A percentile compares a stretch with the other conserved stretches of the same genome.
These are phyloP conservation scores for Mycena floridula DNA, from an alignment of 768 basidiomycete genomes.

Conservation along the genomic window DNA sequence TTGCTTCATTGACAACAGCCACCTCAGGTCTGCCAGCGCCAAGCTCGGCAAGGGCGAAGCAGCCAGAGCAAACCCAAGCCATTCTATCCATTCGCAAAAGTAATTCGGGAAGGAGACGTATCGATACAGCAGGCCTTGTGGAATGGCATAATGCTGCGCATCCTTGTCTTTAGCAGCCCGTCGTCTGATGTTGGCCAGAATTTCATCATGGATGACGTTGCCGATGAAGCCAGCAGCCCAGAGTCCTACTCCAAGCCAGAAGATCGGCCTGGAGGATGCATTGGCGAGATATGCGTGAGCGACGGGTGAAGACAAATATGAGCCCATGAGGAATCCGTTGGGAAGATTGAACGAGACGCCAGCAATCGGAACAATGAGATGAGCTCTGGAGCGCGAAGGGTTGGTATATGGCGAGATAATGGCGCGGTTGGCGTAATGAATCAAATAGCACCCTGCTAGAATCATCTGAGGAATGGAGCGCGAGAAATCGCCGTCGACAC, in stretches of 20 bases:
- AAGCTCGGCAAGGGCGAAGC: conserved; percentile 39
- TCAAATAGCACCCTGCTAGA: conserved; percentile 37
- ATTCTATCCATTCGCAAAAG: conserved; percentile 93
- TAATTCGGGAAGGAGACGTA: conserved; percentile 92
- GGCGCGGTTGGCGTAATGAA: conserved; percentile 64
- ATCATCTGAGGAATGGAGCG: conserved; percentile 27
- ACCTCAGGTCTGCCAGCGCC: conserved; percentile 12
- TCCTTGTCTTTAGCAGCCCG: conserved; percentile 39
- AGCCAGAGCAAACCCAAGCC: conserved; percentile 82
- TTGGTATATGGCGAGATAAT: conserved; percentile 58
- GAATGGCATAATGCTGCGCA: conserved; percentile 68
- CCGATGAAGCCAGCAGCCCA: conserved; percentile 72
- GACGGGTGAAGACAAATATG: conserved; percentile 40
- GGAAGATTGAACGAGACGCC: conserved; percentile 46
- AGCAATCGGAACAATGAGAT: conserved; percentile 40
- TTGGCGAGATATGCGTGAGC: conserved; percentile 25
- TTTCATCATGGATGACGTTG: conserved; percentile 87
- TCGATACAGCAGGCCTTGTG: conserved; percentile 69
- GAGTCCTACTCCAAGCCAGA: conserved; percentile 53
- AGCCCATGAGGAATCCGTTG: conserved; percentile 49
- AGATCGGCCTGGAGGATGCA: conserved; percentile 24
- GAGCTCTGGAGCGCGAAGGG: conserved; percentile 49
- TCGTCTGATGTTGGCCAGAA: conserved; percentile 77
- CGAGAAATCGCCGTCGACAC: conserved; percentile 12
- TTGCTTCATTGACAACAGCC: conserved; percentile 5